phyloP scores from a whole-genome alignment of 805 yeast genomes.

The Suhomyces sp. region DNA sequence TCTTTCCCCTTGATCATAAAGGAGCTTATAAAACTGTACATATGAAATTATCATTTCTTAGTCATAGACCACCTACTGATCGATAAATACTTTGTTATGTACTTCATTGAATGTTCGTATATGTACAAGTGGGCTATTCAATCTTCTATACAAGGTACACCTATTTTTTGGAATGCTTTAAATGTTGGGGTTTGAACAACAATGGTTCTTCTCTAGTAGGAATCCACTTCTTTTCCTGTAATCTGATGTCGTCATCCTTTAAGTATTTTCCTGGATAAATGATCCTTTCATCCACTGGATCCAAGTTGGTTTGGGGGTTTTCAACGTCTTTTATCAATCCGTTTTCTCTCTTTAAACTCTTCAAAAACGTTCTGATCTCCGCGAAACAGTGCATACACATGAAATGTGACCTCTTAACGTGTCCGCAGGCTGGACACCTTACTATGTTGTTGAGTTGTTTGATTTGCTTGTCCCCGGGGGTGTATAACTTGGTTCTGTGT shows the following conservation, averaged over 20 bases:
- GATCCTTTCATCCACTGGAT: slow-evolving; percentile 60
- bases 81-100: too few relatives aligned
- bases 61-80: background rate
- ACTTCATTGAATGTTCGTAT: too few relatives aligned
- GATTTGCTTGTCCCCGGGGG: slow-evolving; percentile 79
- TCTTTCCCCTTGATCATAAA: slow-evolving; percentile 58
- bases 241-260: slow-evolving; percentile 27
- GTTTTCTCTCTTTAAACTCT: slow-evolving; percentile 39
- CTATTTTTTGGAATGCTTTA: slow-evolving; percentile 16
- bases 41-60: background rate
- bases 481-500: slow-evolving; percentile 78
- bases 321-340: slow-evolving; percentile 27
- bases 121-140: too few relatives aligned
- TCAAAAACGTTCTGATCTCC: slow-evolving; percentile 77
- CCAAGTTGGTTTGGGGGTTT: slow-evolving; percentile 44
- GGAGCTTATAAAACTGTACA: too few relatives aligned
- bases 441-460: slow-evolving; percentile 73
- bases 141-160: too few relatives aligned
- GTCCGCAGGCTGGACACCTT: slow-evolving; percentile 95
- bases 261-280: slow-evolving; percentile 73
- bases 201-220: slow-evolving; percentile 45
- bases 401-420: slow-evolving; percentile 83
- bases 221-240: slow-evolving; percentile 43
- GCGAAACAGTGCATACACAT: slow-evolving; percentile 91
- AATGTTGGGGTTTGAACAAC: slow-evolving; percentile 29